A percentile compares a stretch with the other conserved stretches of the same genome.
Evolutionary conservation across 1,284 basidiomycete species (phyloP).

Genomic region (Phlebopus sp.): DNA sequence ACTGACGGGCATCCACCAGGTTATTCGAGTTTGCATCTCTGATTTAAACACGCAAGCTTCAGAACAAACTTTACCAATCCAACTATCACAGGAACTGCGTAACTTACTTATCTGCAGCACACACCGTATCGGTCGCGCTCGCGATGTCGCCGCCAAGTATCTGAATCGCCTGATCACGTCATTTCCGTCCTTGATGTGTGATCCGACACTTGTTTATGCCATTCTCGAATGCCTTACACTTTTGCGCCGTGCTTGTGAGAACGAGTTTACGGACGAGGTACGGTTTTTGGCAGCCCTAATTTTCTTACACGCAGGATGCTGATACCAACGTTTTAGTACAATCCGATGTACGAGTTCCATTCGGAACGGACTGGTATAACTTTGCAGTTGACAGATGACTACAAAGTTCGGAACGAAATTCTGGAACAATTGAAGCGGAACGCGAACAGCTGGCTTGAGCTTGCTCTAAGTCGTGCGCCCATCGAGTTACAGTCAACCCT

Average conservation of each 20-base stretch:
- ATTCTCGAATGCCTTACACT: slow-evolving; percentile 92
- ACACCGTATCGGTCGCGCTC: slow-evolving; percentile 79
- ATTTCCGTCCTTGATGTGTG: slow-evolving; percentile 94
- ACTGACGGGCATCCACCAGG: slow-evolving; percentile 38
- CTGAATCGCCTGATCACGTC: slow-evolving; percentile 86
- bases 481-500: slow-evolving; percentile 91
- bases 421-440: slow-evolving; percentile 72
- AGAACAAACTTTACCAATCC: slow-evolving; percentile 75
- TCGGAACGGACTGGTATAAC: slow-evolving; percentile 77
- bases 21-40: slow-evolving; percentile 70
- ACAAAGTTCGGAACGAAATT: slow-evolving; percentile 83
- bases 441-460: slow-evolving; percentile 80
- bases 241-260: slow-evolving; percentile 84
- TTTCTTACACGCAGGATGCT: slow-evolving; percentile 2
- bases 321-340: slow-evolving; percentile 57
- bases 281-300: slow-evolving; percentile 16
- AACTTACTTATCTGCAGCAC: slow-evolving; percentile 78
- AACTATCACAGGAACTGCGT: slow-evolving; percentile 74
- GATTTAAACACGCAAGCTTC: slow-evolving; percentile 74
- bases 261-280: slow-evolving; percentile 91
- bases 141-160: slow-evolving; percentile 81
- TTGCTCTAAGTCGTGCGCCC: slow-evolving; percentile 85
- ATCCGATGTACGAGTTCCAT: slow-evolving; percentile 80
- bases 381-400: slow-evolving; percentile 86
- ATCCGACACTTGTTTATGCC: slow-evolving; percentile 82